Percentiles rank a stretch among this genome's conserved stretches.
phyloP scores from a whole-genome alignment of 1,284 basidiomycete species.

The Fomitopsis betulina region DNA sequence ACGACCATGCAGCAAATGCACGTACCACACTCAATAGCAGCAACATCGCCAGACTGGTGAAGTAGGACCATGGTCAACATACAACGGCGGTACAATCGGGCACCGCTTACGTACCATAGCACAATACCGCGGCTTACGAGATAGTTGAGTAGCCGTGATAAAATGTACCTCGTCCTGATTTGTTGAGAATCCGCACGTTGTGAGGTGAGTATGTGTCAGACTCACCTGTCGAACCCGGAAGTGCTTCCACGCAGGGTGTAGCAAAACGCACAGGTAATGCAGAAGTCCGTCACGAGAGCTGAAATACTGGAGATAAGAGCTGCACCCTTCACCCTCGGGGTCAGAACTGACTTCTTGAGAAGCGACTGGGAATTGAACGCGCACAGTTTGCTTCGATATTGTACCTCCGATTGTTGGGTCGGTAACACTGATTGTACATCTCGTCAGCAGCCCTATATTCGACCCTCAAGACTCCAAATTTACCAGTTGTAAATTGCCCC shows the following conservation, averaged over 20 bases:
- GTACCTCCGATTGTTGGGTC: too few relatives aligned
- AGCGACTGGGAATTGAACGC: too few relatives aligned
- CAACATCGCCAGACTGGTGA: not conserved
- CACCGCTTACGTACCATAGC: not conserved
- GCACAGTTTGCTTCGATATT: too few relatives aligned
- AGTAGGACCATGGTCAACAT: too few relatives aligned
- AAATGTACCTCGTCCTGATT: not conserved
- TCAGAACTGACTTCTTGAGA: not conserved
- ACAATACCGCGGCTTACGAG: not conserved
- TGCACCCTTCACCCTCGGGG: not conserved
- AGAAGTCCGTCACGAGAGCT: not conserved
- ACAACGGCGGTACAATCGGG: not conserved
- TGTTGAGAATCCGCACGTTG: not conserved
- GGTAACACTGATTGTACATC: too few relatives aligned
- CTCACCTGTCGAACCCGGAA: not conserved
- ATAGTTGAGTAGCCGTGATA: not conserved
- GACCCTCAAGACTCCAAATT: not conserved
- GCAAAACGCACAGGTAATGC: not conserved
- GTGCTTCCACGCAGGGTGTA: not conserved
- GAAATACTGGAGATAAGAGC: not conserved
- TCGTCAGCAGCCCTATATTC: too few relatives aligned
- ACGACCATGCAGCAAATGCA: not conserved
- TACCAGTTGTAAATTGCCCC: not conserved
- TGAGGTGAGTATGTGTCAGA: not conserved
- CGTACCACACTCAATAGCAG: not conserved